A percentile compares a stretch with the other conserved stretches of the same genome.
These are phyloP conservation scores for Rhizopogon vulgaris DNA, from an alignment of 768 basidiomycete genomes.

Conservation along the genomic window DNA sequence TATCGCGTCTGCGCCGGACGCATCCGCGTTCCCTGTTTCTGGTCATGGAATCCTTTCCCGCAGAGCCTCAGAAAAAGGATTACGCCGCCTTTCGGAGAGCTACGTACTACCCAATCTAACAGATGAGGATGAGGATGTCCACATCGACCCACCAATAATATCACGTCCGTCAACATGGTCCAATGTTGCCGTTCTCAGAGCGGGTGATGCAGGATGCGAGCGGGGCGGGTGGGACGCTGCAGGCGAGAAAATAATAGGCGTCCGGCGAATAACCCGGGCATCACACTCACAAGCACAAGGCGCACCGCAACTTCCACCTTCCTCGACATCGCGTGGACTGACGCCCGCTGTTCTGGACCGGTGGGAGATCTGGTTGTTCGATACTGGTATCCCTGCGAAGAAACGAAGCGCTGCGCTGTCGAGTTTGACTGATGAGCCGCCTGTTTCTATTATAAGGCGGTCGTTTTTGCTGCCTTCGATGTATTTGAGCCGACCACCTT, in stretches of 20 bases:
- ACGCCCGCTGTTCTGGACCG: constrained; percentile 63
- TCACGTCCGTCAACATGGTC: constrained; percentile 30
- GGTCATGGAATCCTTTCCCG: constrained; percentile 75
- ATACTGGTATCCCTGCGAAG: constrained; percentile 39
- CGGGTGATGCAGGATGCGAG: constrained; percentile 58
- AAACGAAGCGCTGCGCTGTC: constrained; percentile 49
- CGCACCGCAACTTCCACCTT: constrained; percentile 6
- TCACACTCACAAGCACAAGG: constrained; percentile 19
- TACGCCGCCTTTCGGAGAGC: constrained; percentile 43
- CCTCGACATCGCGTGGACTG: constrained; percentile 35
- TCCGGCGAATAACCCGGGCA: constrained; percentile 58
- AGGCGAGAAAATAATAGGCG: constrained; percentile 53
- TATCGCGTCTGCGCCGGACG: constrained; percentile 32
- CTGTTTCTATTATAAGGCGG: constrained; percentile 13
- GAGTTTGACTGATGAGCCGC: constrained; percentile 31
- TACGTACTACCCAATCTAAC: constrained; percentile 33
- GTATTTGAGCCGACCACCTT: constrained; percentile 2
- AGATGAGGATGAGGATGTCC: constrained; percentile 22
- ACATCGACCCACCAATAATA: constrained; percentile 28
- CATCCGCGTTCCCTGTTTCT: constrained; percentile 68
- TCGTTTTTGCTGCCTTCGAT: constrained; percentile 4
- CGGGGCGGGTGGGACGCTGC: constrained; percentile 74
- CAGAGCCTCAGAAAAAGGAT: constrained; percentile 65
- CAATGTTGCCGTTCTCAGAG: constrained; percentile 46
- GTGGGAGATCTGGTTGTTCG: constrained; percentile 82